phyloP scores from a whole-genome alignment of 208 protist species.

The Tritrichomonas foetus region DNA sequence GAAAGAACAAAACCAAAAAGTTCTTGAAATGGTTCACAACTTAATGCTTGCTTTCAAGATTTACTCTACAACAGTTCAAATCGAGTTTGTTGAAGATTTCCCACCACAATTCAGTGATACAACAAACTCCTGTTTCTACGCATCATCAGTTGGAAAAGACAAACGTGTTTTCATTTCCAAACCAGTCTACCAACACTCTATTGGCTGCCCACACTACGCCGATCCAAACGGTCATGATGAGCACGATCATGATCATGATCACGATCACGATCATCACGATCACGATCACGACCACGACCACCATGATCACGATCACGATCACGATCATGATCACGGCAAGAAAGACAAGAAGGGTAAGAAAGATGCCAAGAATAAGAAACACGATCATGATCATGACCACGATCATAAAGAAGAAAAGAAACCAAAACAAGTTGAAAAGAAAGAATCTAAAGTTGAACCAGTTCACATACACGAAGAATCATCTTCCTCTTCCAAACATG shows the following conservation, averaged over 20 bases:
- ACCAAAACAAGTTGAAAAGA: too few species aligned
- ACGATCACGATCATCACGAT: neutral
- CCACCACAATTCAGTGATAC: neutral
- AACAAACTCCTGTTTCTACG: slow-evolving; percentile 1
- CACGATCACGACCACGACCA: neutral
- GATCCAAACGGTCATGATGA: neutral
- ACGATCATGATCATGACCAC: too few species aligned
- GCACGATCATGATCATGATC: slow-evolving; percentile 15
- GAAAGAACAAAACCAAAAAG: neutral
- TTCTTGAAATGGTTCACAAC: neutral
- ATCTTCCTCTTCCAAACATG: too few species aligned
- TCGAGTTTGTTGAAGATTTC: slow-evolving; percentile 18
- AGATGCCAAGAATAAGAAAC: too few species aligned
- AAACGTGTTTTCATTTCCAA: neutral
- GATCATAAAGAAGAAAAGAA: too few species aligned
- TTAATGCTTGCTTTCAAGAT: neutral
- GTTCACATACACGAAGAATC: too few species aligned
- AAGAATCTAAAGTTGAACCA: too few species aligned
- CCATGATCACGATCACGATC: slow-evolving; percentile 24
- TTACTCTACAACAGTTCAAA: slow-evolving; percentile 19
- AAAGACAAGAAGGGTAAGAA: neutral
- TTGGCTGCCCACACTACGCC: neutral
- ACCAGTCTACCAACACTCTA: neutral
- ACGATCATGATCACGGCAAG: neutral
- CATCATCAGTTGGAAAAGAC: neutral